Conservation (phyloP, 2,329 filamentous ascomycete species). For the Botrytis fragariae region DNA sequence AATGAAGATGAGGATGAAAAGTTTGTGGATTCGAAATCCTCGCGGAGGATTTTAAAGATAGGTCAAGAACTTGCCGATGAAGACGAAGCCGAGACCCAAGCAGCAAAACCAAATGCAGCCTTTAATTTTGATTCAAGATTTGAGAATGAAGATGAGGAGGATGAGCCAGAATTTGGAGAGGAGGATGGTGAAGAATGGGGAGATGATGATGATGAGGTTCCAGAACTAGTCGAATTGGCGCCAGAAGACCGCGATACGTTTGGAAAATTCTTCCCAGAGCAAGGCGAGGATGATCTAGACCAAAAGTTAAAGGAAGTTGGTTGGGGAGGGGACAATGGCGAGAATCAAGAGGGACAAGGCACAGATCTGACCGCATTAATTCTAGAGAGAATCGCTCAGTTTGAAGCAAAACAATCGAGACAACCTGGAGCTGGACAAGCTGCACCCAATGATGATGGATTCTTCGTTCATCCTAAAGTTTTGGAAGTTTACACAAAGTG, state of each 20-base stretch:
- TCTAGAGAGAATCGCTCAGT: conserved; percentile 86
- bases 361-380: conserved; percentile 93
- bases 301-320: conserved; percentile 31
- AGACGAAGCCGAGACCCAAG: conserved; percentile 54
- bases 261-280: conserved; percentile 78
- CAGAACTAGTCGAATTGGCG: conserved; percentile 76
- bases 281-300: conserved; percentile 47
- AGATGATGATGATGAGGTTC: conserved; percentile 73
- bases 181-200: conserved; percentile 68
- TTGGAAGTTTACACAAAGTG: conserved; percentile 91
- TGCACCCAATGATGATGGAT: conserved; percentile 65
- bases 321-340: conserved; percentile 40
- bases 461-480: conserved; percentile 85
- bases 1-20: conserved; percentile 60
- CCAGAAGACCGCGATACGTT: conserved; percentile 87
- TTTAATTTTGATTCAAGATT: conserved; percentile 82
- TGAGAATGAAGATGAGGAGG: conserved; percentile 53
- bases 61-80: conserved; percentile 87
- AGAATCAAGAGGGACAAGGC: conserved; percentile 48
- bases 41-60: conserved; percentile 82
- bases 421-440: conserved; percentile 33
- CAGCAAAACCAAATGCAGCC: conserved; percentile 53
- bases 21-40: conserved; percentile 85
- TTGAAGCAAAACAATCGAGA: conserved; percentile 66
- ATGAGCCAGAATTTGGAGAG: conserved; percentile 47